phyloP scores from a whole-genome alignment of 1,139 yeast species.

The Magnusiomyces fungicola region DNA sequence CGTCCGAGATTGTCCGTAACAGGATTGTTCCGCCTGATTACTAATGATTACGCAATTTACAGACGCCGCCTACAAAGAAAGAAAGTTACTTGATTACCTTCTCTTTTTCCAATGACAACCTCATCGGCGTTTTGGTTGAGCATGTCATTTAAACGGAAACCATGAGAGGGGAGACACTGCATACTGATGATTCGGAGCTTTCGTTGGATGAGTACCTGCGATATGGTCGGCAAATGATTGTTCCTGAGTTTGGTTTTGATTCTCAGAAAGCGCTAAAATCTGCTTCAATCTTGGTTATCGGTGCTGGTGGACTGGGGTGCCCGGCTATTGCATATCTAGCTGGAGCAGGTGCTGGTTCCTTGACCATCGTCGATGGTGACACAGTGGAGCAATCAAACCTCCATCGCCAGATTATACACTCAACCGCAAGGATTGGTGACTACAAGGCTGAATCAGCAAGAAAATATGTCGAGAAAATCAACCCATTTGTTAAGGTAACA shows the following conservation, averaged over 20 bases:
- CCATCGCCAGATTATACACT: conserved; percentile 84
- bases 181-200: too few relatives aligned
- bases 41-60: too few relatives aligned
- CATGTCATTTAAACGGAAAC: too few relatives aligned
- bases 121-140: too few relatives aligned
- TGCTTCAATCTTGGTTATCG: conserved; percentile 65
- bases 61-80: too few relatives aligned
- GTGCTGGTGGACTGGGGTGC: conserved; percentile 96
- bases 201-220: conserved; percentile 76
- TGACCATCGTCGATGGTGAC: conserved; percentile 77
- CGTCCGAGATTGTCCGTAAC: too few relatives aligned
- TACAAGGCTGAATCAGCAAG: conserved; percentile 75
- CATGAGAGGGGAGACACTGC: too few relatives aligned
- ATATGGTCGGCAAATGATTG: conserved; percentile 94
- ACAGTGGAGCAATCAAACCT: conserved; percentile 74
- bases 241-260: conserved; percentile 59
- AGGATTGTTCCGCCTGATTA: too few relatives aligned
- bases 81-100: too few relatives aligned
- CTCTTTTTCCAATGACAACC: too few relatives aligned
- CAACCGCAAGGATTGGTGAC: conserved; percentile 56
- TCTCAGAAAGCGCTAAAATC: conserved; percentile 55
- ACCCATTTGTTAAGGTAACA: conserved; percentile 55
- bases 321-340: conserved; percentile 81
- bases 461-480: conserved; percentile 43
- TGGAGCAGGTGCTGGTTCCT: conserved; percentile 76